Evolutionary conservation across 495 filamentous ascomycete genomes (phyloP).

Genomic region (Penicillium macrosclerotiorum): DNA sequence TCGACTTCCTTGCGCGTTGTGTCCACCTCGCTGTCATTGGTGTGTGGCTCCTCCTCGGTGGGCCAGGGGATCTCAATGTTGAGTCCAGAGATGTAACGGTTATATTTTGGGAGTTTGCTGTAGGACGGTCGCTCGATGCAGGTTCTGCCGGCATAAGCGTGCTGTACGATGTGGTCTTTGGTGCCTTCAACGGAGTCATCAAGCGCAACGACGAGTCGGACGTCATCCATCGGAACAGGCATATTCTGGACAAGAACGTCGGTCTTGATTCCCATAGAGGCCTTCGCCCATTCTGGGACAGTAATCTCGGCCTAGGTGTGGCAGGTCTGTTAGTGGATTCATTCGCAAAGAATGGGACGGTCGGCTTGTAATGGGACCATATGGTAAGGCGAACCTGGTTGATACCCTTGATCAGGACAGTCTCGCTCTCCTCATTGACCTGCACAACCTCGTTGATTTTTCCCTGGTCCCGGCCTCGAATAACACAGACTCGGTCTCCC

Average conservation of each 20-base stretch:
- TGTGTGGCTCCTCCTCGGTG: conserved; percentile 32
- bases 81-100: conserved; percentile 42
- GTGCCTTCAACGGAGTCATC: conserved; percentile 60
- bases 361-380: background rate
- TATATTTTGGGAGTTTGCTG: conserved; percentile 36
- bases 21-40: conserved; percentile 59
- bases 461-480: conserved; percentile 73
- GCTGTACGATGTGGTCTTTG: conserved; percentile 72
- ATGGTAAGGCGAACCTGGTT: conserved; percentile 59
- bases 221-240: conserved; percentile 61
- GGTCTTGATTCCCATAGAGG: conserved; percentile 34
- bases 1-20: conserved; percentile 77
- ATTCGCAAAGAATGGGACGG: background rate
- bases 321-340: conserved; percentile 7
- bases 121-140: conserved; percentile 31
- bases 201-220: conserved; percentile 79
- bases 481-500: conserved; percentile 75
- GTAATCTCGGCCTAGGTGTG: conserved; percentile 52
- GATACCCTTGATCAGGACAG: conserved; percentile 59
- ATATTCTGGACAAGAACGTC: conserved; percentile 45
- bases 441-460: conserved; percentile 67
- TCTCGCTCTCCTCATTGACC: conserved; percentile 57
- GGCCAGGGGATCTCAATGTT: conserved; percentile 75
- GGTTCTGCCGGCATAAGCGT: conserved; percentile 48
- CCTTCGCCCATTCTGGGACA: conserved; percentile 53